Conservation (phyloP, 129 eudicot genomes). For the Escallonia herrerae region DNA sequence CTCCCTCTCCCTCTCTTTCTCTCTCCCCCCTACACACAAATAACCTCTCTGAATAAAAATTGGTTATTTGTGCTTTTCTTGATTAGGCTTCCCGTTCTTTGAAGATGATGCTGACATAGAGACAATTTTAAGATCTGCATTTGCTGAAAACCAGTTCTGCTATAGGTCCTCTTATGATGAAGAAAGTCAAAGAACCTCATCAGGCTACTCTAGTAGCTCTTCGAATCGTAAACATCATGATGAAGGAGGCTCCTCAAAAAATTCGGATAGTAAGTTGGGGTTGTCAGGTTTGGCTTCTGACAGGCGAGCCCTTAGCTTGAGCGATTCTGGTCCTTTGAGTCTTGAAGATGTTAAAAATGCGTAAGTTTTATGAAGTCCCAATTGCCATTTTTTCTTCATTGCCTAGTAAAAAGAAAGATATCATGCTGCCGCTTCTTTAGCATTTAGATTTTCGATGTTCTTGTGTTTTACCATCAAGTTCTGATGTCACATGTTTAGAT, state of each 20-base stretch:
- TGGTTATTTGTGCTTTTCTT: background rate
- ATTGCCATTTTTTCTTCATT: no score
- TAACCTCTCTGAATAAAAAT: no score
- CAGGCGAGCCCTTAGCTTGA: conserved; percentile 70
- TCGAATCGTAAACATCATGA: conserved; percentile 24
- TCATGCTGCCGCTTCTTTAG: no score
- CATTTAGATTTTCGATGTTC: no score
- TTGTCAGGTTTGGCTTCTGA: conserved; percentile 43
- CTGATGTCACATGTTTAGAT: conserved; percentile 32
- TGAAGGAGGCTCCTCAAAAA: conserved; percentile 43
- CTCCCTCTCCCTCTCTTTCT: no score
- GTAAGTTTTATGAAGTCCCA: conserved; percentile 28
- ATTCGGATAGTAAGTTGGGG: conserved; percentile 24
- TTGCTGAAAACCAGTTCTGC: conserved; percentile 49
- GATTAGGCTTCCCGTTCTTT: conserved; percentile 57
- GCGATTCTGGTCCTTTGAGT: conserved; percentile 71
- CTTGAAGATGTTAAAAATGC: conserved; percentile 81
- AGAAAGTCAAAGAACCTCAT: conserved; percentile 50
- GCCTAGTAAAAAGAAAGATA: no score
- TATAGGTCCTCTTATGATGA: conserved; percentile 67
- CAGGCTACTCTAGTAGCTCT: conserved; percentile 37
- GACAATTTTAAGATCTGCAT: conserved; percentile 48
- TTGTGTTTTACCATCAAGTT: no score
- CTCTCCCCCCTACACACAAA: no score
- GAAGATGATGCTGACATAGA: conserved; percentile 67